Percentiles rank a stretch among this genome's conserved stretches.
Evolutionary conservation across 108 stramenopile genomes (phyloP).

Genomic region (Cyclotella cryptica): DNA sequence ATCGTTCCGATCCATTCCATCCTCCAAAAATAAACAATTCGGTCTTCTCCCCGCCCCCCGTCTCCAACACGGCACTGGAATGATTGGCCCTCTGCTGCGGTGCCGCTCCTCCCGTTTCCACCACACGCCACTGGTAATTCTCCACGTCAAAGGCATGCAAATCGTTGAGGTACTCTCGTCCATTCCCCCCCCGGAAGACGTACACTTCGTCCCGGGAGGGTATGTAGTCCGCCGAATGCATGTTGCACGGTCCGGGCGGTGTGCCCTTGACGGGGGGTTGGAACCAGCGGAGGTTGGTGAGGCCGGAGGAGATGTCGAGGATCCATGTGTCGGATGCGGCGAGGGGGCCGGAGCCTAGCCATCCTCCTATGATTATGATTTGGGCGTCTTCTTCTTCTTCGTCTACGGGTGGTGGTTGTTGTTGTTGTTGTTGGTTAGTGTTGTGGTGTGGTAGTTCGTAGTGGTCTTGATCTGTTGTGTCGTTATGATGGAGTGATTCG

Average conservation of each 20-base stretch:
- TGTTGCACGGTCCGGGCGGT: constrained; percentile 95
- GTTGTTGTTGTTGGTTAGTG: constrained; percentile 2
- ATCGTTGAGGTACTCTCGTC: constrained; percentile 55
- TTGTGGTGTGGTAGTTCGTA: background rate
- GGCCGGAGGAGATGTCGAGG: constrained; percentile 69
- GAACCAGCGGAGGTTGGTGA: constrained; percentile 64
- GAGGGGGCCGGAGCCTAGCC: constrained; percentile 88
- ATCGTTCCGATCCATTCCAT: constrained; percentile 87
- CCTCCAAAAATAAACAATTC: constrained; percentile 96
- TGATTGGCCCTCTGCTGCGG: constrained; percentile 94
- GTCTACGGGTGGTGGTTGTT: constrained; percentile 33
- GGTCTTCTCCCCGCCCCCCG: constrained; percentile 58
- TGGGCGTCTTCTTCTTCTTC: constrained; percentile 61
- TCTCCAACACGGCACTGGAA: constrained; percentile 80
- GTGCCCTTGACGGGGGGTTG: constrained; percentile 58
- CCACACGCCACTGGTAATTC: constrained; percentile 78
- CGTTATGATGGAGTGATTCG: no score
- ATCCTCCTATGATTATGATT: constrained; percentile 94
- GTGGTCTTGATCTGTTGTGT: no score
- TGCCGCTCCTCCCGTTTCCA: constrained; percentile 71
- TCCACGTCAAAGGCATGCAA: constrained; percentile 77
- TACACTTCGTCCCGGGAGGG: constrained; percentile 69
- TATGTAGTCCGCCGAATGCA: constrained; percentile 94
- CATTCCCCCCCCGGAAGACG: constrained; percentile 94
- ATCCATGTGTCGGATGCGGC: constrained; percentile 91